phyloP scores from a whole-genome alignment of 2,329 filamentous ascomycete species.

The Talaromyces sp. region DNA sequence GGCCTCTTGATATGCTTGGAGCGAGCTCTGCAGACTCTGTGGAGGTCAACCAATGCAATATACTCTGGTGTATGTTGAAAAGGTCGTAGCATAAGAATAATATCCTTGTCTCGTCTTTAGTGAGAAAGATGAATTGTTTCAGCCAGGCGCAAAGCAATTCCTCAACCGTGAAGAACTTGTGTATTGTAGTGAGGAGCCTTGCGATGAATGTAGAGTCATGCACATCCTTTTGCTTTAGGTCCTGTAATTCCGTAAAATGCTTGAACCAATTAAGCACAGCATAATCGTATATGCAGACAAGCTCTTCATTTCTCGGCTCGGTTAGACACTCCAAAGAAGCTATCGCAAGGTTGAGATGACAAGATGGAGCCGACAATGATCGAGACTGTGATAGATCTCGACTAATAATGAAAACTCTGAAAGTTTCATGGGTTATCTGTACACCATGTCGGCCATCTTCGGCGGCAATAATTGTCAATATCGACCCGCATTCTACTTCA shows the following conservation, averaged over 20 bases:
- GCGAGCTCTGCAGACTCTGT: background rate
- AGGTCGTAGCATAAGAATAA: background rate
- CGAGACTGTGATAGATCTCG: background rate
- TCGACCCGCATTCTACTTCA: conserved; percentile 2
- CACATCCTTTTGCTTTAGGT: background rate
- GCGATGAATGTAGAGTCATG: background rate
- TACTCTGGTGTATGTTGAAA: background rate
- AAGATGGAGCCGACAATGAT: background rate
- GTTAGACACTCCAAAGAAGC: conserved; percentile 1
- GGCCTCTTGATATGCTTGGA: background rate
- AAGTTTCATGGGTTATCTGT: conserved; percentile 5
- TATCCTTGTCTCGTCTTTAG: background rate
- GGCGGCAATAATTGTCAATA: background rate
- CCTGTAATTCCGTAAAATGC: background rate
- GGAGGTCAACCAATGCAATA: background rate
- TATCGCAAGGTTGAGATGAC: background rate
- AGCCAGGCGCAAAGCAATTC: conserved; percentile 5
- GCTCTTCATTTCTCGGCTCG: background rate
- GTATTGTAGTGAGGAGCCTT: background rate
- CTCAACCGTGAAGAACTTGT: background rate
- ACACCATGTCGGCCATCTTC: background rate
- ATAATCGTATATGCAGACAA: background rate
- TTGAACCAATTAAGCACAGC: background rate
- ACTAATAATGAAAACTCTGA: background rate
- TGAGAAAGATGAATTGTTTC: background rate